Evolutionary conservation across 2,329 filamentous ascomycete species (phyloP).

Genomic region (Cercospora canescens): DNA sequence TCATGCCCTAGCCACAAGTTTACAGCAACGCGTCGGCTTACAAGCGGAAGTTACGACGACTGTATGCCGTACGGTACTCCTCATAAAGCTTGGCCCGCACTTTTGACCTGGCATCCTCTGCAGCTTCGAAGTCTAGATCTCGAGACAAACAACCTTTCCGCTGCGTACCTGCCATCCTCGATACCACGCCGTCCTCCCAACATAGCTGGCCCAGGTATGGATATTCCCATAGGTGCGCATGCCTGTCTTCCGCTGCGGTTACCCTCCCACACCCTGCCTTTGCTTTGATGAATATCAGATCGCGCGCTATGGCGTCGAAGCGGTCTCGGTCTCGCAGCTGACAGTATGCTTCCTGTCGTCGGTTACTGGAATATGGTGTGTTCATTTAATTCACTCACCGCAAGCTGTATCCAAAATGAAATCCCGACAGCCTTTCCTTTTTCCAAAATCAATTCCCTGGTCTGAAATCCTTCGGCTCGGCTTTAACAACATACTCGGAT

Average conservation of each 20-base stretch:
- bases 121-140: neutral
- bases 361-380: neutral
- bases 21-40: neutral
- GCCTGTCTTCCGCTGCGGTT: neutral
- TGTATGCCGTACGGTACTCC: neutral
- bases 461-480: neutral
- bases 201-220: neutral
- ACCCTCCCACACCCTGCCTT: neutral
- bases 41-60: neutral
- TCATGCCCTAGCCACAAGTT: neutral
- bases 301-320: neutral
- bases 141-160: neutral
- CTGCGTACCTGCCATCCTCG: neutral
- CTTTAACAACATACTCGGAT: neutral
- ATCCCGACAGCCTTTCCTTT: neutral
- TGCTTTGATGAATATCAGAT: neutral
- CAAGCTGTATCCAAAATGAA: neutral
- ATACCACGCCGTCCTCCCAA: neutral
- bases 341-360: neutral
- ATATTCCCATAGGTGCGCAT: neutral
- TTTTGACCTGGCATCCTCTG: neutral
- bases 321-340: neutral
- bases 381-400: neutral
- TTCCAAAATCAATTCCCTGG: neutral
- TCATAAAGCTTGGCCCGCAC: neutral